Evolutionary conservation across 108 stramenopile genomes (phyloP).

Genomic region (Fragilaria radians): DNA sequence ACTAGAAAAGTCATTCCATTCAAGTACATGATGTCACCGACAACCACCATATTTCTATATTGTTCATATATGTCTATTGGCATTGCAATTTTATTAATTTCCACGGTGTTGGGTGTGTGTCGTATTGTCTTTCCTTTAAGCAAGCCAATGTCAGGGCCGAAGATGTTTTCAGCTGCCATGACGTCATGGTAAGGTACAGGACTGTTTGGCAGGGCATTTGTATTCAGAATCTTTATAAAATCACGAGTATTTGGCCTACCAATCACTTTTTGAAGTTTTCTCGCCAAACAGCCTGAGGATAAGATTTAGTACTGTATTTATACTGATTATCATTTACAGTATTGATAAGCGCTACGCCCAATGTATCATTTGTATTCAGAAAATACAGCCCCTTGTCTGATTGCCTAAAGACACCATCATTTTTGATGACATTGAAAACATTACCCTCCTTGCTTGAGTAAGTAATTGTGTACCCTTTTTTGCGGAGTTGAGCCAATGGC

Average conservation of each 20-base stretch:
- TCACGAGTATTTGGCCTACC: slow-evolving; percentile 1
- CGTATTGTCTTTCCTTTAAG: slow-evolving; percentile 12
- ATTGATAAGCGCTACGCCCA: not conserved
- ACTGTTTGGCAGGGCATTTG: slow-evolving; percentile 26
- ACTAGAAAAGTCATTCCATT: slow-evolving; percentile 24
- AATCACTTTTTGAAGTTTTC: slow-evolving; percentile 2
- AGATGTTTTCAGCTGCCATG: slow-evolving; percentile 15
- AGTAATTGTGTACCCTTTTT: too few relatives aligned
- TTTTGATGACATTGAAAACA: too few relatives aligned
- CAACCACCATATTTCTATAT: slow-evolving; percentile 20
- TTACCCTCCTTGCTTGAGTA: too few relatives aligned
- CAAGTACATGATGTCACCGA: slow-evolving; percentile 29
- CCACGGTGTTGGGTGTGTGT: not conserved
- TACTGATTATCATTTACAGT: not conserved
- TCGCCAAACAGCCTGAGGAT: slow-evolving; percentile 2
- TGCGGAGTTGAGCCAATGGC: slow-evolving; percentile 12
- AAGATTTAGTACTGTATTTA: slow-evolving; percentile 1
- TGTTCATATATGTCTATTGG: slow-evolving; percentile 10
- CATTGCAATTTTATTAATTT: too few relatives aligned
- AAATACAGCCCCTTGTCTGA: too few relatives aligned
- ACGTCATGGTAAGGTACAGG: slow-evolving; percentile 21
- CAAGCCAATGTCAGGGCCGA: slow-evolving; percentile 17
- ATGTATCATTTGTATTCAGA: not conserved
- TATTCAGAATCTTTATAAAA: slow-evolving; percentile 10
- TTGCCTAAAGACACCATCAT: too few relatives aligned